A percentile compares a stretch with the other conserved stretches of the same genome.
Conservation (phyloP, 805 yeast genomes). For the Zygotorulaspora sp. region DNA sequence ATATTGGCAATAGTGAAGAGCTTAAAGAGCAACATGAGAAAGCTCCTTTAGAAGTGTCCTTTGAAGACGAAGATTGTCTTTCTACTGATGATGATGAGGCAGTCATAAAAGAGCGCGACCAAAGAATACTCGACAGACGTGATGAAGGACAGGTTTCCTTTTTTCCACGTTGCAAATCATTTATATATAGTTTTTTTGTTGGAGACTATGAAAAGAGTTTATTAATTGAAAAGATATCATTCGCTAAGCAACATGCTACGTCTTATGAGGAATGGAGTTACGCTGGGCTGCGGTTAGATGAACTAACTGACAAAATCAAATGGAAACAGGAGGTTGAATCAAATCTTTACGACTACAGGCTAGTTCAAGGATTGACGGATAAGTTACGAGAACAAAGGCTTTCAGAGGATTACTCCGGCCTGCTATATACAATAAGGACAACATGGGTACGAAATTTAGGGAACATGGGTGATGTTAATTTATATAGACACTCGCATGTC, state of each 20-base stretch:
- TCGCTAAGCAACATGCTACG: slow-evolving; percentile 46
- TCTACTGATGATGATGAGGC: slow-evolving; percentile 4
- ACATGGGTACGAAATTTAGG: slow-evolving; percentile 83
- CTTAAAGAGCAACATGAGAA: slow-evolving; percentile 3
- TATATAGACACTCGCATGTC: slow-evolving; percentile 72
- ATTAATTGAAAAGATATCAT: slow-evolving; percentile 36
- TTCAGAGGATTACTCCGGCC: slow-evolving; percentile 50
- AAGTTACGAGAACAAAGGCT: slow-evolving; percentile 59
- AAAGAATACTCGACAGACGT: too few relatives aligned
- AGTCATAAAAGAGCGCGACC: too few relatives aligned
- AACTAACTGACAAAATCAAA: slow-evolving; percentile 51
- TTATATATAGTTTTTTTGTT: slow-evolving; percentile 17
- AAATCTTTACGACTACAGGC: slow-evolving; percentile 65
- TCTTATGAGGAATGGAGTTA: slow-evolving; percentile 65
- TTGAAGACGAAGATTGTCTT: slow-evolving; percentile 1
- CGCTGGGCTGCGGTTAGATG: slow-evolving; percentile 60
- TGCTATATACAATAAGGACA: slow-evolving; percentile 75
- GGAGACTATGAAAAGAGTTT: slow-evolving; percentile 34
- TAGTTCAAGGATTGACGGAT: slow-evolving; percentile 48
- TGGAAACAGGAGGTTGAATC: slow-evolving; percentile 71
- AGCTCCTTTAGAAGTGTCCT: not conserved
- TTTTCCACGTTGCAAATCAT: slow-evolving; percentile 13
- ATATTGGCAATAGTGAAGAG: not conserved
- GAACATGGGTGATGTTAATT: slow-evolving; percentile 73
- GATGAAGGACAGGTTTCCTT: slow-evolving; percentile 9